These are phyloP conservation scores for Raddia distichophylla DNA, from an alignment of 176 grass and related monocot genomes.

Conservation along the genomic window DNA sequence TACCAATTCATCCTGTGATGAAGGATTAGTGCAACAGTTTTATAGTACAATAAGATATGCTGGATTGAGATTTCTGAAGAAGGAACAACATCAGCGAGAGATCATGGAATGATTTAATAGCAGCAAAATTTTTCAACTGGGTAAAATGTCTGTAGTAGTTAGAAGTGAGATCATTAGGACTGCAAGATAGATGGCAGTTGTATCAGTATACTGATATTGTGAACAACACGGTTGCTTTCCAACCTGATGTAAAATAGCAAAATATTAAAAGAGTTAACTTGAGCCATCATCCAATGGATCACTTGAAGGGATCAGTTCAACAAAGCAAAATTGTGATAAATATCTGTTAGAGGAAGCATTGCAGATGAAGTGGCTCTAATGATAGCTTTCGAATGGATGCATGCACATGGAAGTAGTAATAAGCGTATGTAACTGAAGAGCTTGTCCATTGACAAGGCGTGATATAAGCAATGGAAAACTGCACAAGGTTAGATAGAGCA, in stretches of 20 bases:
- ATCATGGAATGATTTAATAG: background rate
- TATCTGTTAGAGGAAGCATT: background rate
- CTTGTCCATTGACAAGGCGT: background rate
- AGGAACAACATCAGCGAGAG: background rate
- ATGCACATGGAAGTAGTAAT: background rate
- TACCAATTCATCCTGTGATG: background rate
- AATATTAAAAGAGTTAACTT: background rate
- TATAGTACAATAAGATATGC: background rate
- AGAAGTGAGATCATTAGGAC: background rate
- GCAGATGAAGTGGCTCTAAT: background rate
- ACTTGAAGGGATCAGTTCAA: constrained; percentile 9
- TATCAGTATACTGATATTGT: background rate
- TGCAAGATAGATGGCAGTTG: background rate
- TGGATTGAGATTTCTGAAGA: background rate
- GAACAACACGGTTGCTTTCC: background rate
- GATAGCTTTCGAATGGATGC: constrained; percentile 14
- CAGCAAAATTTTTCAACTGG: background rate
- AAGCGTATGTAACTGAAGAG: background rate
- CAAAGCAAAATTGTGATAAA: background rate
- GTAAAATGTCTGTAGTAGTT: background rate
- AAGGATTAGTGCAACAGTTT: background rate
- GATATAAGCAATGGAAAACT: background rate
- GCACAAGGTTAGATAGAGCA: background rate
- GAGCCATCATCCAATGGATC: constrained; percentile 4
- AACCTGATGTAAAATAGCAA: background rate